These are phyloP conservation scores for Nakazawaea holstii DNA, from an alignment of 805 yeast genomes.

Conservation along the genomic window DNA sequence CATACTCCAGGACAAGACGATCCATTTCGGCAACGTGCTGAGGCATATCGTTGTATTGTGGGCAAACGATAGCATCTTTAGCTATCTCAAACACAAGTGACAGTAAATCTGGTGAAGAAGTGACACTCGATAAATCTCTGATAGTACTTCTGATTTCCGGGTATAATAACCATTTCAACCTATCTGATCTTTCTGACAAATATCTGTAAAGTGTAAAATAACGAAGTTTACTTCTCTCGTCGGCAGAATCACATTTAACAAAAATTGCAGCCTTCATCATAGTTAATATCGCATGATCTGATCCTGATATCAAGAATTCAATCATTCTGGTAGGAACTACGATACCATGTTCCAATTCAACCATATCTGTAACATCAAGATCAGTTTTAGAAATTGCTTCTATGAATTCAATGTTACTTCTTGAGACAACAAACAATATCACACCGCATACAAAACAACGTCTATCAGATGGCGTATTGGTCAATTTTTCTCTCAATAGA, in stretches of 20 bases:
- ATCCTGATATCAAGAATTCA: slow-evolving; percentile 17
- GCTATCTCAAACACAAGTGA: slow-evolving; percentile 8
- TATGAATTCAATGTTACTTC: slow-evolving; percentile 30
- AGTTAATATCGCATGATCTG: slow-evolving; percentile 10
- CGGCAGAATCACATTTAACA: slow-evolving; percentile 4
- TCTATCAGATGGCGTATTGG: slow-evolving; percentile 12
- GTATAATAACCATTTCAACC: slow-evolving; percentile 16
- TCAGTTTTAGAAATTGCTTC: slow-evolving; percentile 28
- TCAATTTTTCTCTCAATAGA: slow-evolving; percentile 7
- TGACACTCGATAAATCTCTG: slow-evolving; percentile 3
- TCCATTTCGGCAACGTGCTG: slow-evolving; percentile 17
- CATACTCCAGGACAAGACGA: slow-evolving; percentile 17
- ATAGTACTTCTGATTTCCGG: slow-evolving; percentile 7
- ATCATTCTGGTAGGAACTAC: slow-evolving; percentile 32
- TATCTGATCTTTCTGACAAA: slow-evolving; percentile 4
- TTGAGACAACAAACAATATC: slow-evolving; percentile 26
- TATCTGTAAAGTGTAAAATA: slow-evolving; percentile 10
- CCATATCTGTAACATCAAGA: slow-evolving; percentile 24
- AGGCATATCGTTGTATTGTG: slow-evolving; percentile 24
- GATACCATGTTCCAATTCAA: slow-evolving; percentile 25
- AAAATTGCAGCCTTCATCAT: slow-evolving; percentile 7
- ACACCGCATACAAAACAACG: slow-evolving; percentile 26
- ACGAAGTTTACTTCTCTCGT: slow-evolving; percentile 10
- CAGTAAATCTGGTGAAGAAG: slow-evolving; percentile 9
- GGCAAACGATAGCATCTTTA: slow-evolving; percentile 20